Percentiles rank a stretch among this genome's conserved stretches.
Conservation (phyloP, 2,329 filamentous ascomycete genomes). For the Xylaria sp. region DNA sequence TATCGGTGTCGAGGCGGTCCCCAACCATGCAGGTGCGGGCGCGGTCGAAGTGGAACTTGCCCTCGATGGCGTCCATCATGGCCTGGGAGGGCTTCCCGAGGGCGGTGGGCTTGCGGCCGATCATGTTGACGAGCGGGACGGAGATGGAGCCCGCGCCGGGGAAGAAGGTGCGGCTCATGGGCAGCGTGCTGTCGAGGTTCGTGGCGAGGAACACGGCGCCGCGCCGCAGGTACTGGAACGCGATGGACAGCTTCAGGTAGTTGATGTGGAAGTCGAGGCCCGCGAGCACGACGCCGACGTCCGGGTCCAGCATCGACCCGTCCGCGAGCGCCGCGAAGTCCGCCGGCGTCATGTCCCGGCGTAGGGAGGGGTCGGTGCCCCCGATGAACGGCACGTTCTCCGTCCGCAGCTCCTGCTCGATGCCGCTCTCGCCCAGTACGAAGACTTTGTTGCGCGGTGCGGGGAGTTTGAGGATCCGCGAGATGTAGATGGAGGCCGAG, state of each 20-base stretch:
- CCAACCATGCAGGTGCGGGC: conserved; percentile 93
- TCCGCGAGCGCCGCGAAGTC: conserved; percentile 85
- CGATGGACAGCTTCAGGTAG: conserved; percentile 89
- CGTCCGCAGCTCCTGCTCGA: conserved; percentile 85
- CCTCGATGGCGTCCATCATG: conserved; percentile 99
- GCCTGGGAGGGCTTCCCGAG: conserved; percentile 96
- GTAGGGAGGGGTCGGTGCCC: conserved; percentile 82
- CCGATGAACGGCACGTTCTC: conserved; percentile 86
- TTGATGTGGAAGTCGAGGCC: conserved; percentile 96
- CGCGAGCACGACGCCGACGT: conserved; percentile 88
- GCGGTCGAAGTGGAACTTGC: conserved; percentile 90
- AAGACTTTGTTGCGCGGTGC: conserved; percentile 91
- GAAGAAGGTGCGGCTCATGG: conserved; percentile 84
- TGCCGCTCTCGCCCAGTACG: conserved; percentile 89
- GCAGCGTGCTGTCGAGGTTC: conserved; percentile 91
- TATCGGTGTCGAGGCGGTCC: conserved; percentile 93
- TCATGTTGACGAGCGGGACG: conserved; percentile 80
- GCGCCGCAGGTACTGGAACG: conserved; percentile 84
- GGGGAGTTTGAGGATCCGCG: conserved; percentile 85
- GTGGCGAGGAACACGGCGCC: conserved; percentile 92
- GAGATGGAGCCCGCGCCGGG: conserved; percentile 89
- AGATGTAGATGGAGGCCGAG: conserved; percentile 95
- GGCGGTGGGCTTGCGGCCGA: conserved; percentile 74
- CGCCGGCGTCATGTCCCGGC: conserved; percentile 80
- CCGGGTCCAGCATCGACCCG: conserved; percentile 80